Evolutionary conservation across 2,329 filamentous ascomycete species (phyloP).

Genomic region (Botrytis squamosa): DNA sequence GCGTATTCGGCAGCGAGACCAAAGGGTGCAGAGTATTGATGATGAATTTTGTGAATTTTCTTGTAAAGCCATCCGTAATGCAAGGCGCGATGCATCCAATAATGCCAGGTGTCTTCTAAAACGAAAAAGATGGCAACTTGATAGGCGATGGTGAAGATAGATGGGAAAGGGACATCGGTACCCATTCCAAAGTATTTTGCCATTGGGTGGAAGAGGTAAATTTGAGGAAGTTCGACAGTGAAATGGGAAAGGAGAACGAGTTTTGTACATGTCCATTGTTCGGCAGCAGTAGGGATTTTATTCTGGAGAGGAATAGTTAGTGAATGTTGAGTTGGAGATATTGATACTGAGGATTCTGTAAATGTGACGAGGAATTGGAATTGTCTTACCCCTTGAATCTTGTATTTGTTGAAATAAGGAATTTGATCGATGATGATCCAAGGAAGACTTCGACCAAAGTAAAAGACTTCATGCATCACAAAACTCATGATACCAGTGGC

Average conservation of each 20-base stretch:
- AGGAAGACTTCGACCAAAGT: slow-evolving; percentile 84
- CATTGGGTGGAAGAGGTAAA: slow-evolving; percentile 98
- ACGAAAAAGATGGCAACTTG: slow-evolving; percentile 95
- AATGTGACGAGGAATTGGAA: neutral
- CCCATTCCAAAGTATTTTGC: slow-evolving; percentile 88
- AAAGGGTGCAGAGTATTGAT: slow-evolving; percentile 97
- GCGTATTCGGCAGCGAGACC: slow-evolving; percentile 96
- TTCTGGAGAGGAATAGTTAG: slow-evolving; percentile 19
- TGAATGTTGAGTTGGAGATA: neutral
- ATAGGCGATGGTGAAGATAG: slow-evolving; percentile 78
- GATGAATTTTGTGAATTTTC: slow-evolving; percentile 97
- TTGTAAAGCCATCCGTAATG: slow-evolving; percentile 97
- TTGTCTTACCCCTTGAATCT: slow-evolving; percentile 67
- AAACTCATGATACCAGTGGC: slow-evolving; percentile 98
- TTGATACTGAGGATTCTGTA: neutral
- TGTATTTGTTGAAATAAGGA: slow-evolving; percentile 86
- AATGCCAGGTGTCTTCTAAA: slow-evolving; percentile 96
- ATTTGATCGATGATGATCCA: slow-evolving; percentile 92
- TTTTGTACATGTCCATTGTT: slow-evolving; percentile 92
- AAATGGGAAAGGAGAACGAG: slow-evolving; percentile 94
- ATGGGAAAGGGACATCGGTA: slow-evolving; percentile 86
- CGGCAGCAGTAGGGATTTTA: slow-evolving; percentile 87
- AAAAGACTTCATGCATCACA: slow-evolving; percentile 87
- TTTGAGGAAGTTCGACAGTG: slow-evolving; percentile 96
- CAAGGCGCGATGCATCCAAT: slow-evolving; percentile 90